phyloP scores from a whole-genome alignment of 192 early-diverging fungal genomes.

The Coemansia sp. region DNA sequence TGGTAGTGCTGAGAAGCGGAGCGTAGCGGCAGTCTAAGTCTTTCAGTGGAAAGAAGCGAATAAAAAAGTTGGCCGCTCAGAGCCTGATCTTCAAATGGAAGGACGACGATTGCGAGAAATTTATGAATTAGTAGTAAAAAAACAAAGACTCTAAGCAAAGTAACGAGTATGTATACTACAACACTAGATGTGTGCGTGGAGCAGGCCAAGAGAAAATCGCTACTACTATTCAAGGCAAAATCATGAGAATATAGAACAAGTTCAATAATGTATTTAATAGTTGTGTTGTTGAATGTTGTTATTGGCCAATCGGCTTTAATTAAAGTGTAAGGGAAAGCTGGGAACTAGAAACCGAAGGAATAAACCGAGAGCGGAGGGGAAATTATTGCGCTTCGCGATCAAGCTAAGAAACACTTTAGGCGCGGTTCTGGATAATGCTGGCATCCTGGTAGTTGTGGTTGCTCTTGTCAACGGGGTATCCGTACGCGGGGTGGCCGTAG shows the following conservation, averaged over 20 bases:
- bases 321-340: background rate
- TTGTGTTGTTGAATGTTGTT: background rate
- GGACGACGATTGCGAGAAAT: no score
- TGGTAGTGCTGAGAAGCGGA: background rate
- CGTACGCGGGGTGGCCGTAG: conserved; percentile 13
- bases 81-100: no score
- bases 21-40: no score
- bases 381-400: conserved; percentile 3
- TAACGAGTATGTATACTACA: no score
- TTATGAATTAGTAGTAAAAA: no score
- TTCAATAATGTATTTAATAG: background rate
- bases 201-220: background rate
- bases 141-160: no score
- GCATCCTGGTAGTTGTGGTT: conserved; percentile 48
- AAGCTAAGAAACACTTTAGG: conserved; percentile 16
- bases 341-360: conserved; percentile 1
- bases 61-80: no score
- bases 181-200: no score
- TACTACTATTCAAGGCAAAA: background rate
- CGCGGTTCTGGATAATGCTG: conserved; percentile 53
- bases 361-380: conserved; percentile 1
- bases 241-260: background rate
- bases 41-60: no score
- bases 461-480: conserved; percentile 13
- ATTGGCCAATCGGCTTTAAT: background rate